Evolutionary conservation across 2,329 filamentous ascomycete species (phyloP).

Genomic region (Amauroascus niger): DNA sequence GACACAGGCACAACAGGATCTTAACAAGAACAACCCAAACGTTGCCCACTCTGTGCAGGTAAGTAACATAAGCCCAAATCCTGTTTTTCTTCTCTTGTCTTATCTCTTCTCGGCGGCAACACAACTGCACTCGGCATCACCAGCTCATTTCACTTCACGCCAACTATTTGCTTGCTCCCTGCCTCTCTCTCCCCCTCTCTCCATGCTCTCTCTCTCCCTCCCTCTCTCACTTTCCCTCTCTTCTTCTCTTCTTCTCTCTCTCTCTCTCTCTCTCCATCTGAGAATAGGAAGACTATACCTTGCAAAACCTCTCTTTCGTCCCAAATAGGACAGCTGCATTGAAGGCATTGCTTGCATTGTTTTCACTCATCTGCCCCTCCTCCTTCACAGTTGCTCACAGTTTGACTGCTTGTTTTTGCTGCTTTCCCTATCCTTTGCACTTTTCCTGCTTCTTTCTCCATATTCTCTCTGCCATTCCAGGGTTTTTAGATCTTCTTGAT

Average conservation of each 20-base stretch:
- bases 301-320: too few species aligned
- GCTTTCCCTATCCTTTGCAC: background rate
- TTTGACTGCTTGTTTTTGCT: background rate
- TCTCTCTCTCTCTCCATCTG: background rate
- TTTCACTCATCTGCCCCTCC: too few species aligned
- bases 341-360: too few species aligned
- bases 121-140: background rate
- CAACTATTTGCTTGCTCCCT: too few species aligned
- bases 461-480: background rate
- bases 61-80: too few species aligned
- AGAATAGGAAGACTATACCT: background rate
- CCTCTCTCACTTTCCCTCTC: background rate
- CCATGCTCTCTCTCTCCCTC: background rate
- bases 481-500: background rate
- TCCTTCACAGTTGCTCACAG: too few species aligned
- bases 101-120: too few species aligned
- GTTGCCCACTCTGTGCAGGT: constrained; percentile 7
- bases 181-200: too few species aligned
- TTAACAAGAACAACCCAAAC: constrained; percentile 4
- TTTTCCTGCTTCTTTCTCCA: too few species aligned
- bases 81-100: background rate
- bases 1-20: constrained; percentile 7
- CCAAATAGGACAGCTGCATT: too few species aligned
- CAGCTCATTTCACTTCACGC: too few species aligned
- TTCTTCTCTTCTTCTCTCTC: background rate